Evolutionary conservation across 148 eudicot species (phyloP).

Genomic region (Talinum fruticosum): DNA sequence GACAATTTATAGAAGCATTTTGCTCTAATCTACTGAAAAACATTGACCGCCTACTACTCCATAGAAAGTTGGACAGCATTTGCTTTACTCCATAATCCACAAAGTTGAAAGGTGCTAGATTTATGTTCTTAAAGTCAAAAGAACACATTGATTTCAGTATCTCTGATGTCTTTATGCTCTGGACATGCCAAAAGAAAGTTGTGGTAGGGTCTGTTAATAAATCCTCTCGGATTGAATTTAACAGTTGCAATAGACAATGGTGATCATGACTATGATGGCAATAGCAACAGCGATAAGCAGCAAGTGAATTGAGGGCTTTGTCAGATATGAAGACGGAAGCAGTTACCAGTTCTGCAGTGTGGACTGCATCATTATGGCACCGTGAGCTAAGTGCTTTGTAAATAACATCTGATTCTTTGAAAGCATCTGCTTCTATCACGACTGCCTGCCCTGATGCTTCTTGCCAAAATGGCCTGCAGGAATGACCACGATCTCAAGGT

Average conservation of each 20-base stretch:
- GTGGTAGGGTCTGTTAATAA: no score
- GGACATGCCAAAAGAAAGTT: no score
- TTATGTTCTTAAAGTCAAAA: no score
- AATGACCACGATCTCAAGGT: constrained; percentile 18
- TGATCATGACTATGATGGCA: not conserved
- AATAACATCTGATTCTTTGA: constrained; percentile 91
- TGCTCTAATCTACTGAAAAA: no score
- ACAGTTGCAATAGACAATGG: no score
- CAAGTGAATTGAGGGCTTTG: not conserved
- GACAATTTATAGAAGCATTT: no score
- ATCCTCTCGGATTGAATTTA: not conserved
- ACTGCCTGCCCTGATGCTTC: constrained; percentile 30
- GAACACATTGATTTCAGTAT: no score
- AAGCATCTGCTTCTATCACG: constrained; percentile 98
- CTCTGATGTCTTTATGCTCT: no score
- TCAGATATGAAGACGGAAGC: not conserved
- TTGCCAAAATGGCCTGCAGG: constrained; percentile 90
- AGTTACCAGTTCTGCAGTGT: constrained; percentile 85
- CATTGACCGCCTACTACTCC: no score
- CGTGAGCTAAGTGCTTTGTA: constrained; percentile 46
- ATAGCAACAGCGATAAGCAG: not conserved
- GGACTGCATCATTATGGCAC: constrained; percentile 88
- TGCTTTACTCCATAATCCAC: no score
- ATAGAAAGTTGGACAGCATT: no score
- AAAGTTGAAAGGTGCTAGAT: no score